Percentiles rank a stretch among this genome's conserved stretches.
These are phyloP conservation scores for Cladosporium cucumerinum DNA, from an alignment of 2,329 filamentous ascomycete species.

Conservation along the genomic window DNA sequence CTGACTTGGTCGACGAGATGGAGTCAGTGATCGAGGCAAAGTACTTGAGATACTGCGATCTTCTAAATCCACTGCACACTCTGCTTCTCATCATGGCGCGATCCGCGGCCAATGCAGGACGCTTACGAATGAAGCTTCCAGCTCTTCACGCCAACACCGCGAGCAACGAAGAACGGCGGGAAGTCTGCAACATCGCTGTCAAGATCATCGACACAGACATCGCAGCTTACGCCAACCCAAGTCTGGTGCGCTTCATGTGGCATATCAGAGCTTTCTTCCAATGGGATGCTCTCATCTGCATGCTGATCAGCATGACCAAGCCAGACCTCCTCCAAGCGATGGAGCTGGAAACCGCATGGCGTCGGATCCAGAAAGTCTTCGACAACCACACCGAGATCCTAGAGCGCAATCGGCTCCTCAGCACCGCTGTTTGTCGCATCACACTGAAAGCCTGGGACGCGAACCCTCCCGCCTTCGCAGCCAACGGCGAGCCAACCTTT, in stretches of 20 bases:
- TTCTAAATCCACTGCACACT: slow-evolving; percentile 42
- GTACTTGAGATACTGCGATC: slow-evolving; percentile 46
- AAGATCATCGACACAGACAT: slow-evolving; percentile 43
- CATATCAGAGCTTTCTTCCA: slow-evolving; percentile 52
- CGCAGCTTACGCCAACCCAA: slow-evolving; percentile 38
- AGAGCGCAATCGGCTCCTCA: slow-evolving; percentile 38
- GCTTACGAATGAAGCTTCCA: slow-evolving; percentile 47
- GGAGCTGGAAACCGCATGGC: slow-evolving; percentile 42
- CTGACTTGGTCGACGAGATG: slow-evolving; percentile 36
- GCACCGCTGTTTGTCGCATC: slow-evolving; percentile 43
- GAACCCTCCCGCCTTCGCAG: slow-evolving; percentile 9
- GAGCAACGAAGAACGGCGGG: slow-evolving; percentile 33
- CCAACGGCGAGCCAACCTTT: slow-evolving; percentile 20
- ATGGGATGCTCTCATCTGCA: slow-evolving; percentile 39
- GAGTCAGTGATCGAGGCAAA: slow-evolving; percentile 43
- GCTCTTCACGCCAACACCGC: slow-evolving; percentile 31
- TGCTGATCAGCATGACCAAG: slow-evolving; percentile 34
- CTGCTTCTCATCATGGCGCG: slow-evolving; percentile 45
- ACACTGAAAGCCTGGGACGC: slow-evolving; percentile 46
- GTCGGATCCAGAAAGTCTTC: slow-evolving; percentile 43
- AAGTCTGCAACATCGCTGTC: slow-evolving; percentile 41
- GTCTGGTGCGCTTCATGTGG: slow-evolving; percentile 49
- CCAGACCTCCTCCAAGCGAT: slow-evolving; percentile 24
- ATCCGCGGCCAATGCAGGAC: slow-evolving; percentile 42
- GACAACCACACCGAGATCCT: slow-evolving; percentile 42